Evolutionary conservation across 371 early-diverging fungal species (phyloP), one percentile per base, ranked within the genome.

Genomic region (Mucor circinelloides): DNA sequence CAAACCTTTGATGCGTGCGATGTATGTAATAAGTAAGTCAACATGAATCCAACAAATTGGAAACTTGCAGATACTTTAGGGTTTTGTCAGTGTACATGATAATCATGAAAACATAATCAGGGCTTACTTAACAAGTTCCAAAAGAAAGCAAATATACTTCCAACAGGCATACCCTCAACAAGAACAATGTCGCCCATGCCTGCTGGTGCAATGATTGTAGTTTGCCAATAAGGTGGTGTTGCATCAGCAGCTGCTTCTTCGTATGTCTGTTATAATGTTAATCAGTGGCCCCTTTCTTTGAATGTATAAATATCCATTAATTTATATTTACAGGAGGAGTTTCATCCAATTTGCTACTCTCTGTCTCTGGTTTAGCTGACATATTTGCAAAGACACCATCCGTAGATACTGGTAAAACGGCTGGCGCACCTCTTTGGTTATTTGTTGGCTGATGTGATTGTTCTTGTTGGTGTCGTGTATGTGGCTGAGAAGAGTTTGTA

Each of bases 21-120:
- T 38, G 89, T 89, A 64, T 87, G 88, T 50, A 88, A 78, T 48
- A 91, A 74, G 69, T 91, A 91, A 25, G 89, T 89, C 62, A 91
- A 66, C 75, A 89, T 80, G 65, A 91, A 91, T 8, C 91, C 91
- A 32, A 89, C 88, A 69, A 88, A 85, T 64, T 91, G 90, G 70
- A 91, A 91, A 58, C 87, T 84, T 73, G 88, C 83, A 44, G 89
- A 88, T n/a, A 87, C 90, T 89, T 70, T 1, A 17, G 1, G 52
- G 0, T 13, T 15, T 31, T 55, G 28, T 30, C 30, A 30, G 31
- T 55, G 17, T 30, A n/a, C 6, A 6, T 27, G 17, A n/a, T 48
- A 0, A 21, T 48, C 9, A 30, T n/a, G 30, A 15, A 6, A 28
- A 25, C 3, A 25, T 1, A 27, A 32, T 54, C 31, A 12, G 19